Conservation (phyloP, 306 rosid species). For the Parietaria judaica region DNA sequence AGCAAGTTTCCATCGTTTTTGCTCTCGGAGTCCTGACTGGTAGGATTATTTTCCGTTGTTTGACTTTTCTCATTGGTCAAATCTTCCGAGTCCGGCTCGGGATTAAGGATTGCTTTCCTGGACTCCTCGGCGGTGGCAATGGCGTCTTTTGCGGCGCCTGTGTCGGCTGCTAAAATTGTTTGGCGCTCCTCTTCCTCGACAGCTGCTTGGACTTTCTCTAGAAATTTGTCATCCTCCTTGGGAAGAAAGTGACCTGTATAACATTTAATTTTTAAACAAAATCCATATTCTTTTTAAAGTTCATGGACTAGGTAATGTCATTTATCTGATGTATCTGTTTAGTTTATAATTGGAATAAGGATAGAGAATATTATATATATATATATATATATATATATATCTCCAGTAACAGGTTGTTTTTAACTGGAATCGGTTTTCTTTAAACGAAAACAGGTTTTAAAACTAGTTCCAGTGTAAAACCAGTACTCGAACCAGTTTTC, state of each 20-base stretch:
- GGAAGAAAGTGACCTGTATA: conserved; percentile 88
- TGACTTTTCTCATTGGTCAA: conserved; percentile 18
- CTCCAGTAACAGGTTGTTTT: too few species aligned
- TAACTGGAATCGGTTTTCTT: too few species aligned
- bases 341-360: too few species aligned
- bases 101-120: conserved; percentile 44
- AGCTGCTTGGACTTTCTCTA: conserved; percentile 72
- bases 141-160: conserved; percentile 75
- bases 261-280: conserved; percentile 4
- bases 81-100: conserved; percentile 29
- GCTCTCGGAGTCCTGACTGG: conserved; percentile 20
- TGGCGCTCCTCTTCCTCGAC: conserved; percentile 95
- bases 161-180: conserved; percentile 75
- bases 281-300: too few species aligned
- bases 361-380: too few species aligned
- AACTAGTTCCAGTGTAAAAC: too few species aligned
- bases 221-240: conserved; percentile 78
- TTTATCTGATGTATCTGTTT: too few species aligned
- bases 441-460: too few species aligned
- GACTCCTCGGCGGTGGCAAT: conserved; percentile 78
- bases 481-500: too few species aligned
- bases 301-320: too few species aligned
- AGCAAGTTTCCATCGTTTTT: conserved; percentile 26
- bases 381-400: too few species aligned
- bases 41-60: conserved; percentile 18